Base-by-base conservation (phyloP, 768 basidiomycete species). In the Collybia mongolica region DNA sequence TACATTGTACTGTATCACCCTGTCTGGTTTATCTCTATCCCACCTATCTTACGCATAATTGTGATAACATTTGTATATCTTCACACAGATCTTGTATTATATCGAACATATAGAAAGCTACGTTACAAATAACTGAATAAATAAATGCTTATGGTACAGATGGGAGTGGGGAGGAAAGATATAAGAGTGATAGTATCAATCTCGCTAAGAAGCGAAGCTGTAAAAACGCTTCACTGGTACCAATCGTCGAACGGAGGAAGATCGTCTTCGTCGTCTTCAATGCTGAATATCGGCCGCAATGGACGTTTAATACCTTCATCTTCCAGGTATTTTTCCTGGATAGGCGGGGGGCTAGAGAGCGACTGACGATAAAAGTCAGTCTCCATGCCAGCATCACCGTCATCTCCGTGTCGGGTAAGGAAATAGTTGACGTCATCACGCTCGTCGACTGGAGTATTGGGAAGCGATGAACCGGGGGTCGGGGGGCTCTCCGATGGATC, bases 191-290 rank as follows among this genome's bases (percentile, higher is more conserved):
- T 46, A 49, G 41, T 44, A 26, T 39, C 32, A 47, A 49, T 28
- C n/a, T 23, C 18, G 19, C 29, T 6, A 20, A 32, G 2, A 35
- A 23, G 19, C 17, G 9, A n/a, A 22, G 41, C 8, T 3, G 19
- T 29, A 28, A 37, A 40, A 7, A 19, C 20, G 24, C 24, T 40
- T 17, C 17, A n/a, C 44, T 57, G 54, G 55, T 71, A 74, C 72
- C 74, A 75, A 32, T 69, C 69, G 52, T 75, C 73, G 32, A 72
- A 63, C 11, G 70, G 65, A 51, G 74, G 73, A 38, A 71, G 69
- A 8, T 67, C 70, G 24, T 72, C 72, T 40, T 73, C 72, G 37
- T 70, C 68, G 29, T 66, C 69, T 22, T 68, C 69, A 20, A 56
- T 66, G 56, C 46, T 54, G 37, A 59, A 62, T 49, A 53, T 62